Evolutionary conservation across 208 protist species (phyloP), one percentile per base, ranked within the genome.

Genomic region (Strigomonas oncopelti): DNA sequence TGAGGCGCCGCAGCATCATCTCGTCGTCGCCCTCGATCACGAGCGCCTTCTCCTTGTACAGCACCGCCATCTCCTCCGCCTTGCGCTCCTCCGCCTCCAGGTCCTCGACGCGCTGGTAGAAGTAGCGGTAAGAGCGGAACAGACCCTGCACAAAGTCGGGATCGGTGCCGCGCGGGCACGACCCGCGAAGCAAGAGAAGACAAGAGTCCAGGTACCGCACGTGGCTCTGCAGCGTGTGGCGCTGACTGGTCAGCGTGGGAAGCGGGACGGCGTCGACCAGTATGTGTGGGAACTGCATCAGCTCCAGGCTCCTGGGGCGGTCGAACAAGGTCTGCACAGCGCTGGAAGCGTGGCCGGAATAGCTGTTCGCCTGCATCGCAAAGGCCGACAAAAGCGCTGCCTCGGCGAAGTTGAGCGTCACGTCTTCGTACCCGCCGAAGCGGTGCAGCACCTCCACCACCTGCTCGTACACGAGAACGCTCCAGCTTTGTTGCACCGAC

Each of bases 21-120:
- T 97, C 96, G 69, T 98, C 95, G 52, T 97, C 93, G 7, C 85
- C 88, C 64, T 98, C 91, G 65, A 98, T 94, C 11, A 80, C 77
- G 38, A 90, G 74, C 16, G 79, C 79, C 71, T 96, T 96, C 63
- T 96, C 94, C 70, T 94, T 91, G 69, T 95, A 96, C 58, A 95
- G 87, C 29, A 97, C 95, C 0, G 92, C 76, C 65, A 92, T 85
- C 69, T 88, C 84, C 56, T 95, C 79, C 31, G 81, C 81, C 56
- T 67, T 56, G 20, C 78, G 78, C 71, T 96, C 86, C 73, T 90
- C 77, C 69, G 54, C 87, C 65, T 96, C 90, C 65, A 93, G 82
- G 51, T 82, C 77, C 71, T 95, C 83, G 27, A 96, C 80, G 51
- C 58, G 66, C 14, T 64, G 67, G 58, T 87, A 88, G 14, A 97